Evolutionary conservation across 1,284 basidiomycete species (phyloP).

Genomic region (Moniliella sp.): DNA sequence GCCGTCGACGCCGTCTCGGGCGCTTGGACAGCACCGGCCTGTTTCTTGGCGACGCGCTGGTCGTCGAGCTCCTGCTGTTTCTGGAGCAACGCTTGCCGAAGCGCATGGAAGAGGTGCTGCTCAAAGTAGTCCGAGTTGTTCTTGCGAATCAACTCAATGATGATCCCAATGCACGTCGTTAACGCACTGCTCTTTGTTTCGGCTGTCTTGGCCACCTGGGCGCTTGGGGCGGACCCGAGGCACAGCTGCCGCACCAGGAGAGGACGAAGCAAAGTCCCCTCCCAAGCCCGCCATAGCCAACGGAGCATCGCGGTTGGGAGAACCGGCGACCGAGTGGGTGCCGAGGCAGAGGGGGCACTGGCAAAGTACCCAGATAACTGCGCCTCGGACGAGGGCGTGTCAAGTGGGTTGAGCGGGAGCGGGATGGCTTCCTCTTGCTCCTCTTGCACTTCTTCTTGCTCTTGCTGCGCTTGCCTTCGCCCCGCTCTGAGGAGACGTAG

Average conservation of each 20-base stretch:
- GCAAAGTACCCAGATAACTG: too few species aligned
- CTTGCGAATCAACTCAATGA: conserved; percentile 88
- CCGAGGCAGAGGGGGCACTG: too few species aligned
- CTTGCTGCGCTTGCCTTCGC: too few species aligned
- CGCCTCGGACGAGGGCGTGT: too few species aligned
- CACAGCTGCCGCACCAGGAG: conserved; percentile 9
- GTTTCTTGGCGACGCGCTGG: conserved; percentile 9
- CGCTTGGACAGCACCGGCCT: conserved; percentile 17
- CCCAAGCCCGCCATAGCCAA: too few species aligned
- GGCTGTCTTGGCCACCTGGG: conserved; percentile 27
- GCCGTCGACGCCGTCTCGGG: conserved; percentile 14
- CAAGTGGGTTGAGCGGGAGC: too few species aligned
- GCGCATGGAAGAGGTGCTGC: conserved; percentile 85
- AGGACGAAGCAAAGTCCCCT: neutral
- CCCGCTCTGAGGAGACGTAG: too few species aligned
- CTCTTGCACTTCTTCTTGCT: too few species aligned
- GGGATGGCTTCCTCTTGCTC: too few species aligned
- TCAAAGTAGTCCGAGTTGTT: conserved; percentile 98
- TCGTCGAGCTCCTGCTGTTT: conserved; percentile 48
- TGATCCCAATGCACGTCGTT: conserved; percentile 63
- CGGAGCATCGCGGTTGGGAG: neutral
- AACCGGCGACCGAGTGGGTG: too few species aligned
- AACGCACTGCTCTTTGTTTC: conserved; percentile 69
- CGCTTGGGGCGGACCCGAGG: conserved; percentile 5
- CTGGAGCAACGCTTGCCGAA: conserved; percentile 68